Evolutionary conservation across 345 rosid species (phyloP), one percentile per base, ranked within the genome.

Genomic region (Sisymbrium altissimum): DNA sequence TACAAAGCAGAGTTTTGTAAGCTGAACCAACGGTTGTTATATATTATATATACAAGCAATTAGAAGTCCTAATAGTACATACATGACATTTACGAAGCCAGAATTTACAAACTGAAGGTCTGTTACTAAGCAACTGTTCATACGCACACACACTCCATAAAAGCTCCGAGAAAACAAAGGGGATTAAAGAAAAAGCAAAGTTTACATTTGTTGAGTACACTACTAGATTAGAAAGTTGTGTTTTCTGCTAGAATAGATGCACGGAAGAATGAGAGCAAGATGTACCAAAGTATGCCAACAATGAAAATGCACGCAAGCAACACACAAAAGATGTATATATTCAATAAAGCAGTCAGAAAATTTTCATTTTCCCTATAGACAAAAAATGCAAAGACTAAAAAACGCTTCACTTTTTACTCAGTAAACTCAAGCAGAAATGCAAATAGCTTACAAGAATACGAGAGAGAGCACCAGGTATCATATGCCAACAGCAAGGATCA

Each of bases 71-170:
- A 46, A 29, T 29, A 44, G 23, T 64, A 45, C 15, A 23, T 55
- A 35, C 30, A 45, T 36, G 30, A 35, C 38, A 33, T 53, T 43
- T 30, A 41, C 69, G 4, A 53, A 52, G 46, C 40, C 46, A 60
- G 14, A 39, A 11, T 30, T 63, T 74, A 74, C 78, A 74, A 36
- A 45, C 39, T 13, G 27, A 56, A 45, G 27, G 60, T 60, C 12
- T 55, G 66, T 57, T 32, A 54, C 12, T 64, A 36, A 56, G 65
- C 49, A 73, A 55, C 77, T n/a, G 21, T 64, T 64, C 21, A 35
- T 55, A 64, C 46, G 50, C 55, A 6, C 30, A 17, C 13, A 18
- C 14, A 36, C 14, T 36, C 67, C 60, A 60, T 60, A 7, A 39
- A 9, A 48, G 25, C 23, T 58, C 50, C 66, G 40, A 46, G 11